phyloP scores from a whole-genome alignment of 768 basidiomycete species.

The Mycena belliarum region DNA sequence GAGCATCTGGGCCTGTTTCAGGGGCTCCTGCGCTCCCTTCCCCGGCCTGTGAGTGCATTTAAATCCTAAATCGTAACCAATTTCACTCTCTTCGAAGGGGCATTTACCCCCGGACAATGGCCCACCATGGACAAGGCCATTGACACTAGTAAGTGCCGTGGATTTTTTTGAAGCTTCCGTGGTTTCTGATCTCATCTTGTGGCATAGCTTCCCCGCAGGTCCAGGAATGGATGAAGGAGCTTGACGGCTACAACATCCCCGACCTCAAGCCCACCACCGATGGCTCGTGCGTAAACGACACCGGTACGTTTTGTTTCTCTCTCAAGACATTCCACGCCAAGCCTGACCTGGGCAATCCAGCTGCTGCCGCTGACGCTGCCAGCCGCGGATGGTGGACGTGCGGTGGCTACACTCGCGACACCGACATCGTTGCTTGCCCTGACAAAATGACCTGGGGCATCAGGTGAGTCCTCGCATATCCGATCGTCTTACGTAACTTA shows the following conservation, averaged over 20 bases:
- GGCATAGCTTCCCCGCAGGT: conserved; percentile 57
- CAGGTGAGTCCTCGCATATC: conserved; percentile 30
- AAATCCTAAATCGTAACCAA: neutral
- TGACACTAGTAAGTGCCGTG: neutral
- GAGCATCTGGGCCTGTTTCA: conserved; percentile 59
- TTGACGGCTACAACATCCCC: conserved; percentile 72
- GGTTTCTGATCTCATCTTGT: neutral
- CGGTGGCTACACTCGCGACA: conserved; percentile 62
- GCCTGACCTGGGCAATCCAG: conserved; percentile 18
- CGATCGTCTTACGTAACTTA: no score
- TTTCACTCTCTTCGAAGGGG: neutral
- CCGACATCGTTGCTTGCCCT: conserved; percentile 70
- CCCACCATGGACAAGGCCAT: conserved; percentile 16
- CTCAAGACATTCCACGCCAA: neutral
- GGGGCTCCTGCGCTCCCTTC: conserved; percentile 71
- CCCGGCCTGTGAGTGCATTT: conserved; percentile 45
- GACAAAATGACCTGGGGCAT: conserved; percentile 76
- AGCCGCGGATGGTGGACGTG: conserved; percentile 91
- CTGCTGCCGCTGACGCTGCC: conserved; percentile 55
- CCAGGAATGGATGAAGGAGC: conserved; percentile 72
- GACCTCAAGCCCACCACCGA: conserved; percentile 59
- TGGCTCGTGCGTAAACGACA: conserved; percentile 66
- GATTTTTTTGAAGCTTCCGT: neutral
- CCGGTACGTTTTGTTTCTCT: neutral
- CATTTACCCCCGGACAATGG: conserved; percentile 4